These are phyloP conservation scores for Plasmodium relictum DNA, from an alignment of 169 alveolate species.

Conservation along the genomic window DNA sequence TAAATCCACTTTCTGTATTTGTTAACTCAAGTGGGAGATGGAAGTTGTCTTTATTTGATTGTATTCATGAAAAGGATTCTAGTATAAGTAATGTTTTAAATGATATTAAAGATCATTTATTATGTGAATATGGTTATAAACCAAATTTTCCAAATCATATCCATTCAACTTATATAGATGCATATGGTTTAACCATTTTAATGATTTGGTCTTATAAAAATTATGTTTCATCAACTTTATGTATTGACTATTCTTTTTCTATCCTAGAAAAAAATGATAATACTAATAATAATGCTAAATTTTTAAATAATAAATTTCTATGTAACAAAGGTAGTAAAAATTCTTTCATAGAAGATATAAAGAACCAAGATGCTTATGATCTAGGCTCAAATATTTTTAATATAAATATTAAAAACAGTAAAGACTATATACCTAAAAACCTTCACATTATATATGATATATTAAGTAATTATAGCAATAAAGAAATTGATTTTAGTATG, in stretches of 20 bases:
- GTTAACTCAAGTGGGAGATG: conserved; percentile 78
- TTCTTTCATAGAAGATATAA: too few species aligned
- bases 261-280: conserved; percentile 51
- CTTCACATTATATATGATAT: conserved; percentile 13
- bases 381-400: not conserved
- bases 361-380: conserved; percentile 8
- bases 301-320: too few species aligned
- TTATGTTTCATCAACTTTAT: conserved; percentile 17
- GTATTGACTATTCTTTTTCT: not conserved
- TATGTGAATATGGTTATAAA: conserved; percentile 27
- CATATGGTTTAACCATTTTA: conserved; percentile 25
- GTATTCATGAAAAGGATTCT: conserved; percentile 79
- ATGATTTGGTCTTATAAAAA: conserved; percentile 62
- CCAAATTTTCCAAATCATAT: conserved; percentile 10
- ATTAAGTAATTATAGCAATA: conserved; percentile 37
- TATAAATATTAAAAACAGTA: not conserved
- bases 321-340: too few species aligned
- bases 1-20: conserved; percentile 79
- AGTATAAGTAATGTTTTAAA: not conserved
- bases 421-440: conserved; percentile 21
- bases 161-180: conserved; percentile 32
- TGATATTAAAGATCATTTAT: conserved; percentile 42
- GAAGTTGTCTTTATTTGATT: conserved; percentile 79
- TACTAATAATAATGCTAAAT: not conserved
- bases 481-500: conserved; percentile 49